These are phyloP conservation scores for Pichia sp. DNA, from an alignment of 1,139 yeast species.

Conservation along the genomic window DNA sequence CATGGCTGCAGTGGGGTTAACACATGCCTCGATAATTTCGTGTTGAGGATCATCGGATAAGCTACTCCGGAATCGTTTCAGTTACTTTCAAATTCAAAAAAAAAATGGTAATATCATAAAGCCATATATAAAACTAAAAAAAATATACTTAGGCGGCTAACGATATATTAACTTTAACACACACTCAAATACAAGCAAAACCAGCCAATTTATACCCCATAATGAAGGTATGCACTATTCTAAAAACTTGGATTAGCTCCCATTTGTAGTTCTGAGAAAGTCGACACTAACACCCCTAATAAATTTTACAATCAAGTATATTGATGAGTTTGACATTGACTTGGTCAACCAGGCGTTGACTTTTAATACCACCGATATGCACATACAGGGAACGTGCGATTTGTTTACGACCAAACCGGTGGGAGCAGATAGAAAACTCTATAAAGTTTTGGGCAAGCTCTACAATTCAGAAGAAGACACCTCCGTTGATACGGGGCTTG, in stretches of 20 bases:
- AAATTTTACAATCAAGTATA: constrained; percentile 47
- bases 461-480: constrained; percentile 21
- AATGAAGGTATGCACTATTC: background rate
- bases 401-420: constrained; percentile 91
- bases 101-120: background rate
- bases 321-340: constrained; percentile 88
- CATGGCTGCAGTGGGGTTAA: background rate
- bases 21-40: background rate
- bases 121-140: background rate
- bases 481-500: background rate
- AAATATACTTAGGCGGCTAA: too few species aligned
- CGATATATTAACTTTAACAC: too few species aligned
- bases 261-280: background rate
- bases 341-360: constrained; percentile 81
- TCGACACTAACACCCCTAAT: background rate
- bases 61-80: too few species aligned
- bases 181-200: background rate
- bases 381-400: constrained; percentile 89
- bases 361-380: constrained; percentile 84
- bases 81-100: background rate
- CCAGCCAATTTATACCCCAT: background rate
- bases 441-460: constrained; percentile 78
- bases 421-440: constrained; percentile 81
- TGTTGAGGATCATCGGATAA: background rate
- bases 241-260: background rate